Base-by-base conservation (phyloP, 169 alveolate genomes). In the Cryptosporidium parvum region DNA sequence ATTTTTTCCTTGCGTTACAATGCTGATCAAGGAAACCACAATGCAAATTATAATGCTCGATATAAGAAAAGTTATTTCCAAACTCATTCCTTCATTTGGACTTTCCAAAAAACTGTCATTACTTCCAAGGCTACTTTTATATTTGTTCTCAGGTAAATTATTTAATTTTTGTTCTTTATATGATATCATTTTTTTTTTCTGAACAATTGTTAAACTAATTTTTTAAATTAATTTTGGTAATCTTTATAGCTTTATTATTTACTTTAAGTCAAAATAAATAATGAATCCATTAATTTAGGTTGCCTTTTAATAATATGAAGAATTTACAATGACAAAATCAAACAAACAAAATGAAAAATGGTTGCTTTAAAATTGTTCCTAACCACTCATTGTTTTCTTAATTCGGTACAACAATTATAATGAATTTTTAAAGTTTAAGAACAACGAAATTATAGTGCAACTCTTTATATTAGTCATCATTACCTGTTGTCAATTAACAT, bases 1-100 rank as follows among this genome's bases (percentile, higher is more conserved):
- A 65, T 80, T 80, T n/a, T 65, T 80, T 0, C 75, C 68, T 42
- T 80, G 89, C 3, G 73, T 62, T 80, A 80, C 75, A 42, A 62
- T 58, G 42, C 75, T 80, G 52, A 80, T 42, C 26, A 62, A 21
- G 23, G 89, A 80, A 59, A 80, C 59, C 26, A 80, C 52, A 16
- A 80, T 26, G 65, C 89, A 80, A 33, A 80, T 42, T 9, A 80
- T 59, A 16, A 80, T 18, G 29, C 89, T 80, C 7, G 75, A 62
- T 4, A 65, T 12, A 18, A 80, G 67, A 80, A 80, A 80, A 29
- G 65, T 26, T 44, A 65, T 65, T 23, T 80, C 89, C 14, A 73
- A 31, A 18, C 31, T 37, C 70, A 52, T 35, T 56, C 31, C 31
- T 56, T 23, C 37, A n/a, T 35, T 73, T 14, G 70, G 58, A 18